These are phyloP conservation scores for Gnomoniopsis smithogilvyi DNA, from an alignment of 2,329 filamentous ascomycete species.

Conservation along the genomic window DNA sequence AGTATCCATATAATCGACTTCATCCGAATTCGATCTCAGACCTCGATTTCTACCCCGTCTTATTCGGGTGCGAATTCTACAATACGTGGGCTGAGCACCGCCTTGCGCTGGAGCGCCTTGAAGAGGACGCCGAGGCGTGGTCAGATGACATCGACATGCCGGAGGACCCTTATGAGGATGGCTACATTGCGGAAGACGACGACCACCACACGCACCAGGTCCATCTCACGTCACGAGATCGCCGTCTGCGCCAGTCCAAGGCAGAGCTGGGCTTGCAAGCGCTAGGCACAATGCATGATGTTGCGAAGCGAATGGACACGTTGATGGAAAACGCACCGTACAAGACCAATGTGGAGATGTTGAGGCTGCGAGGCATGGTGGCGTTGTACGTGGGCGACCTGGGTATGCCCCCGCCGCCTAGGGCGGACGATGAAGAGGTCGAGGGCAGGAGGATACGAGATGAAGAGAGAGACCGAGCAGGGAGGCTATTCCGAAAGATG, in stretches of 20 bases:
- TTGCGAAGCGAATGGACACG: conserved; percentile 68
- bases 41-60: conserved; percentile 75
- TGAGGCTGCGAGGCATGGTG: conserved; percentile 70
- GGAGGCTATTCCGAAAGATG: conserved; percentile 35
- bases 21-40: conserved; percentile 60
- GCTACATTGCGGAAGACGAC: conserved; percentile 20
- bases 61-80: conserved; percentile 80
- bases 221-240: conserved; percentile 19
- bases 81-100: conserved; percentile 62
- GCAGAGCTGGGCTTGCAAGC: conserved; percentile 48
- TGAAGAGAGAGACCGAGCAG: conserved; percentile 35
- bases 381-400: conserved; percentile 75
- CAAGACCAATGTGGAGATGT: conserved; percentile 61
- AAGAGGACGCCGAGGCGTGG: conserved; percentile 29
- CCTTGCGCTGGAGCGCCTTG: conserved; percentile 37
- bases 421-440: conserved; percentile 23
- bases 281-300: conserved; percentile 54
- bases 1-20: conserved; percentile 67
- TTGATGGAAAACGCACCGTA: conserved; percentile 69
- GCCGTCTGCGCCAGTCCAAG: conserved; percentile 27
- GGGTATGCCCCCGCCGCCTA: conserved; percentile 37
- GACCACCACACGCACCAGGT: conserved; percentile 21
- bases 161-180: conserved; percentile 20
- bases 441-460: conserved; percentile 29
- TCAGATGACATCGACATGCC: conserved; percentile 29